Percentiles rank a stretch among this genome's conserved stretches.
Evolutionary conservation across 108 stramenopile species (phyloP).

Genomic region (Aurantiochytrium sp.): DNA sequence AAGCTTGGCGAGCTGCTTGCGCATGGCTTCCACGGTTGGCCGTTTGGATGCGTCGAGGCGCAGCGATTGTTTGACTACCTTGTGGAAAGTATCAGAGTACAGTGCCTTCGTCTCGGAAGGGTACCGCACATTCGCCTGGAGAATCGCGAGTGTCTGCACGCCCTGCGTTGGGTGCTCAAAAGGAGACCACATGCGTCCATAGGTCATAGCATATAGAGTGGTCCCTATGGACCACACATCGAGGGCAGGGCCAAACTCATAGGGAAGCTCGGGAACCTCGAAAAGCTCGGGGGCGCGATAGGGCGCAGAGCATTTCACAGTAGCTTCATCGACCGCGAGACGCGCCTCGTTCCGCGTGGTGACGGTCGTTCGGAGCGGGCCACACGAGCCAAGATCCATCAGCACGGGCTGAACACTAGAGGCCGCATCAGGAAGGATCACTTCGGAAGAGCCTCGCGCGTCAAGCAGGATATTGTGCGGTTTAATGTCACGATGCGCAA

Average conservation of each 20-base stretch:
- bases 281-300: constrained; percentile 9
- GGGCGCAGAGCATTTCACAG: constrained; percentile 1
- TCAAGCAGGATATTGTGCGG: not conserved
- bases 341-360: not conserved
- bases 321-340: not conserved
- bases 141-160: not conserved
- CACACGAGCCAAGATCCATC: not conserved
- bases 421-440: not conserved
- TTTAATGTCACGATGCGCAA: not conserved
- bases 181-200: not conserved
- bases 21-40: not conserved
- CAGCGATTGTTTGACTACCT: not conserved
- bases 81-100: not conserved
- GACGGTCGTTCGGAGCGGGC: not conserved
- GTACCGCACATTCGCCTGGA: not conserved
- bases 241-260: not conserved
- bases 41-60: not conserved
- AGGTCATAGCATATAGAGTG: not conserved
- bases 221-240: not conserved
- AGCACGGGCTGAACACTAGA: not conserved
- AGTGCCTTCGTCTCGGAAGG: not conserved
- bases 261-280: not conserved
- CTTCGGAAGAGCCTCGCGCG: not conserved
- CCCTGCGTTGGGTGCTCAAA: constrained; percentile 13
- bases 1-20: not conserved